Evolutionary conservation across 768 basidiomycete species (phyloP).

Genomic region (Tricholoma matsutake): DNA sequence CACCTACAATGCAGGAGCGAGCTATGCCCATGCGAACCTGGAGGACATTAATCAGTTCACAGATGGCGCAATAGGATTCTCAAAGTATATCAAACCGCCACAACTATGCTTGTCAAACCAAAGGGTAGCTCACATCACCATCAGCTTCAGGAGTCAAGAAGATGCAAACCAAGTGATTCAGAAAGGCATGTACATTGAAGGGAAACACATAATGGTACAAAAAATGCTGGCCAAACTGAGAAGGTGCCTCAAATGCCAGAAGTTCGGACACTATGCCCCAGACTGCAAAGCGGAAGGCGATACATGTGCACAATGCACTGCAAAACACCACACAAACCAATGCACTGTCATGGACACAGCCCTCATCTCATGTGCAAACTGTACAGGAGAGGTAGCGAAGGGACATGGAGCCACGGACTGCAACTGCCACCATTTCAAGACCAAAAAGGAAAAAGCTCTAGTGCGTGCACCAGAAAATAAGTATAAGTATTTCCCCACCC

Average conservation of each 20-base stretch:
- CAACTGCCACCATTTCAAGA: constrained; percentile 11
- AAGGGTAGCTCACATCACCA: constrained; percentile 18
- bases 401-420: constrained; percentile 28
- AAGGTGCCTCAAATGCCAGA: too few species aligned
- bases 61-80: too few species aligned
- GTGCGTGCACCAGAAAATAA: constrained; percentile 11
- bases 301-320: constrained; percentile 14
- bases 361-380: too few species aligned
- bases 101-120: constrained; percentile 14
- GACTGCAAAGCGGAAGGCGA: too few species aligned
- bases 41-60: constrained; percentile 15
- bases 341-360: constrained; percentile 12
- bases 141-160: constrained; percentile 14
- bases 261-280: too few species aligned
- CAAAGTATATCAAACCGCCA: constrained; percentile 30
- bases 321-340: constrained; percentile 14
- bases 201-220: constrained; percentile 7
- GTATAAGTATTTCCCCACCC: too few species aligned
- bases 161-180: constrained; percentile 21
- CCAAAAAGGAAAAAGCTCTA: constrained; percentile 5
- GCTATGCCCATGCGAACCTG: constrained; percentile 3
- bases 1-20: constrained; percentile 4
- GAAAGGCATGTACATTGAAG: constrained; percentile 15
- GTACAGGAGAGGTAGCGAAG: constrained; percentile 9
- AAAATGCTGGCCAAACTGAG: constrained; percentile 18